These are phyloP conservation scores for Diplodia seriata DNA, from an alignment of 2,329 filamentous ascomycete species.

Conservation along the genomic window DNA sequence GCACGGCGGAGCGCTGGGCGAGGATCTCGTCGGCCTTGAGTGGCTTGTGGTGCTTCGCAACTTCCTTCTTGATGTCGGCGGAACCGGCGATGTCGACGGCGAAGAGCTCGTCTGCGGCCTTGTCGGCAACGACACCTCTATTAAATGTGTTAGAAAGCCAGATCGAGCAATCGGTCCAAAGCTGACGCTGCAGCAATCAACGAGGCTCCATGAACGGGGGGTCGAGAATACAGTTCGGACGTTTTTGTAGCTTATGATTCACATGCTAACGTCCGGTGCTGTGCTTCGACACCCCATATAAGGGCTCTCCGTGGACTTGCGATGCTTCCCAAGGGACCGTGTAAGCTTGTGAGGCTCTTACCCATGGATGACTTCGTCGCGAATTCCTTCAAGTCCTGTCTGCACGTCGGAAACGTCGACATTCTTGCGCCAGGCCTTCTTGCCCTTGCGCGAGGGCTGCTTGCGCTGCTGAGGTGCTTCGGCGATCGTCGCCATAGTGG, in stretches of 20 bases:
- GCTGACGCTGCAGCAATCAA: neutral
- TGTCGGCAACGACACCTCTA: slow-evolving; percentile 86
- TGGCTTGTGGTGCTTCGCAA: slow-evolving; percentile 73
- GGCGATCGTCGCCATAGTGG: slow-evolving; percentile 21
- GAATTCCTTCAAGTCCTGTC: slow-evolving; percentile 79
- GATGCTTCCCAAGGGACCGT: neutral
- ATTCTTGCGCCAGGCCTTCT: slow-evolving; percentile 99
- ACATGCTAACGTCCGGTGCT: neutral
- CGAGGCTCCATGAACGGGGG: neutral
- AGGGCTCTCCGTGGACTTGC: neutral
- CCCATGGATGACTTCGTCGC: slow-evolving; percentile 92
- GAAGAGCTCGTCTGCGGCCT: slow-evolving; percentile 83
- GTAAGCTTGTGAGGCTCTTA: slow-evolving; percentile 48
- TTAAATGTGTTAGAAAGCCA: slow-evolving; percentile 35
- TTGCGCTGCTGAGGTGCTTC: slow-evolving; percentile 78
- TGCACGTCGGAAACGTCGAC: slow-evolving; percentile 90
- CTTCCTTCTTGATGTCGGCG: slow-evolving; percentile 67
- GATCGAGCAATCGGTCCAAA: neutral
- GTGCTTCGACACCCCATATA: neutral
- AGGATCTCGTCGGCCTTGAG: slow-evolving; percentile 94
- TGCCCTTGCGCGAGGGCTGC: slow-evolving; percentile 93
- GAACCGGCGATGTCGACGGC: slow-evolving; percentile 79
- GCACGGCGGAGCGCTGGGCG: slow-evolving; percentile 79
- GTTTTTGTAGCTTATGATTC: neutral
- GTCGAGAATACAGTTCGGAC: neutral